These are phyloP conservation scores for Malassezia japonica DNA, from an alignment of 1,284 basidiomycete genomes.

Conservation along the genomic window DNA sequence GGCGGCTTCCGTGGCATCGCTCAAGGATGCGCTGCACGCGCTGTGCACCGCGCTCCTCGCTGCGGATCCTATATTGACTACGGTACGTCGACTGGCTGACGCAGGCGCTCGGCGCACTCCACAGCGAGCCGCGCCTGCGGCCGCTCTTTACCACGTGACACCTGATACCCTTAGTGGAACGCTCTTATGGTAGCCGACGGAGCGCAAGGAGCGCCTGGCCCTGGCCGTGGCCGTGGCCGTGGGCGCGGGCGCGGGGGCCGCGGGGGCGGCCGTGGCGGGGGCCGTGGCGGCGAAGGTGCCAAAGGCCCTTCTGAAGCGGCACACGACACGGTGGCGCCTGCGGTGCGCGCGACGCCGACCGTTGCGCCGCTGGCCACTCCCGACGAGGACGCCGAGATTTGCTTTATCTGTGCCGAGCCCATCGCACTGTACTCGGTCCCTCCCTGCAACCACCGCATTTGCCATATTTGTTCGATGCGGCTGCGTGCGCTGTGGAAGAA, in stretches of 20 bases:
- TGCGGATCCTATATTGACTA: neutral
- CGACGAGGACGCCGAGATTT: conserved; percentile 52
- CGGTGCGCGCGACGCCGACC: neutral
- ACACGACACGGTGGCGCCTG: neutral
- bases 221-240: conserved; percentile 7
- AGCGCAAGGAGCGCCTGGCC: conserved; percentile 1
- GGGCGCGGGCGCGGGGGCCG: neutral
- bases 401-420: conserved; percentile 93
- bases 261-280: too few relatives aligned
- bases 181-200: neutral
- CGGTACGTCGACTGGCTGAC: conserved; percentile 4
- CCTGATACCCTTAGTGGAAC: neutral
- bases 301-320: neutral
- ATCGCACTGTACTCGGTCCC: conserved; percentile 81
- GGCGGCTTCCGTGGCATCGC: neutral
- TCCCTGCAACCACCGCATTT: conserved; percentile 82
- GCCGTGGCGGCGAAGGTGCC: neutral
- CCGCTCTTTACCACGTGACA: conserved; percentile 9
- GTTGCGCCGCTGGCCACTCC: neutral
- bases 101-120: neutral
- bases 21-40: neutral
- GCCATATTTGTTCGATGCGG: conserved; percentile 84
- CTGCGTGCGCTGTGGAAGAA: conserved; percentile 80
- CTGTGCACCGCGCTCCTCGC: neutral
- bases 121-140: neutral